phyloP scores from a whole-genome alignment of 179 eudicot species.

The Heliamphora pulchella region DNA sequence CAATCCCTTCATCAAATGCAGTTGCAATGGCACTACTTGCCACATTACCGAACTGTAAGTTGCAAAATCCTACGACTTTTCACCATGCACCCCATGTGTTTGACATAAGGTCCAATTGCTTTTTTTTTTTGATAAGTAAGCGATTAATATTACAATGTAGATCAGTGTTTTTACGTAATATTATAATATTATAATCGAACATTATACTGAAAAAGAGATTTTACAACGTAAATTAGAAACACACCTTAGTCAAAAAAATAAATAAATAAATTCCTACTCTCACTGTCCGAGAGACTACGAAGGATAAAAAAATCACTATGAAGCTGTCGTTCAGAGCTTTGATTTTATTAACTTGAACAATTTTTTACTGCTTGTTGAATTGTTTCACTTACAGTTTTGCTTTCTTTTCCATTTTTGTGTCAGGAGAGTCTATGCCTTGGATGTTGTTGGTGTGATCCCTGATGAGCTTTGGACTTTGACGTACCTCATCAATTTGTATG shows the following conservation, averaged over 20 bases:
- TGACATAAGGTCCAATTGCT: background rate
- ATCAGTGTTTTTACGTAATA: too few species aligned
- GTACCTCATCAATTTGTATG: conserved; percentile 61
- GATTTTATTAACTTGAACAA: background rate
- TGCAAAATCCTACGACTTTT: too few species aligned
- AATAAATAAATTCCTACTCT: too few species aligned
- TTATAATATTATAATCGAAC: too few species aligned
- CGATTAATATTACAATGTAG: too few species aligned
- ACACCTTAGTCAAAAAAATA: too few species aligned
- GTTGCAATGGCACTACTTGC: conserved; percentile 32
- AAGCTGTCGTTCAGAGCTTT: background rate
- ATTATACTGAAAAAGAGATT: too few species aligned
- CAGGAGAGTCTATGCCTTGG: conserved; percentile 70
- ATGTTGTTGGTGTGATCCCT: conserved; percentile 57
- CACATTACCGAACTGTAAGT: conserved; percentile 34
- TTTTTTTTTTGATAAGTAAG: background rate
- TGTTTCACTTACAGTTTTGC: background rate
- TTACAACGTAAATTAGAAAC: too few species aligned
- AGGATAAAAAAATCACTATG: too few species aligned
- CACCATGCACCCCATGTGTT: background rate
- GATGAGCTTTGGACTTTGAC: conserved; percentile 77
- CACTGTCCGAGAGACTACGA: too few species aligned
- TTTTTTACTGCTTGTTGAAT: background rate
- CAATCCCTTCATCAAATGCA: conserved; percentile 37
- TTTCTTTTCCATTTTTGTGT: background rate